phyloP scores from a whole-genome alignment of 2,329 filamentous ascomycete genomes.

The Cladosporium oxysporum region DNA sequence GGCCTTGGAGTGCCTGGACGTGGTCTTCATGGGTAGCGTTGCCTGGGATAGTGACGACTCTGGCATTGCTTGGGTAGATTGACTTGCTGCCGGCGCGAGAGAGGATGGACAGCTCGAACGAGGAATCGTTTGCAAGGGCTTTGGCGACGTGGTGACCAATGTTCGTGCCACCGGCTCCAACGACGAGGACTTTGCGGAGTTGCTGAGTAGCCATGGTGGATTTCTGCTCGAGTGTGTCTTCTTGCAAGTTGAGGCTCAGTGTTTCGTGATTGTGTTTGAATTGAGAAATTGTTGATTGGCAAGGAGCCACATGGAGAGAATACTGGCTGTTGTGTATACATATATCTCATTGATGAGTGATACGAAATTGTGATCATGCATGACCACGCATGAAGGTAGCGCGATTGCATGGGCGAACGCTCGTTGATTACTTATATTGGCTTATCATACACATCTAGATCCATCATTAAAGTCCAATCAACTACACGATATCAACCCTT shows the following conservation, averaged over 20 bases:
- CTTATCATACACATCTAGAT: background rate
- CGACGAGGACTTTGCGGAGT: slow-evolving; percentile 24
- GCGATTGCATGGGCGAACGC: background rate
- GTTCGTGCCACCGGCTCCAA: slow-evolving; percentile 26
- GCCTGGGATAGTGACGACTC: slow-evolving; percentile 21
- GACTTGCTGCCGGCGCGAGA: slow-evolving; percentile 24
- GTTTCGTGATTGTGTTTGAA: background rate
- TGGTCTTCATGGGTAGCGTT: slow-evolving; percentile 31
- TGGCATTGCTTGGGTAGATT: slow-evolving; percentile 21
- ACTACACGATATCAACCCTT: background rate
- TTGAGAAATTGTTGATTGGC: background rate
- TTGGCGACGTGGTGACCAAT: slow-evolving; percentile 25
- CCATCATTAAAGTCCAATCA: background rate
- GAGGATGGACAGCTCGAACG: slow-evolving; percentile 23
- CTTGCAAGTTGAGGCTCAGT: background rate
- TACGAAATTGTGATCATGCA: background rate
- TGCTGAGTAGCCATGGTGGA: background rate
- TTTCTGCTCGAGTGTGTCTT: background rate
- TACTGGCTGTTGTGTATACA: background rate
- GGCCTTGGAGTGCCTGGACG: slow-evolving; percentile 37
- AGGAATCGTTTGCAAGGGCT: slow-evolving; percentile 21
- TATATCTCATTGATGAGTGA: background rate
- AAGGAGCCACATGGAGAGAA: background rate
- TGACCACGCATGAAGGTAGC: background rate
- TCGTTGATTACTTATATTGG: background rate